Evolutionary conservation across 805 yeast species (phyloP).

Genomic region (Saccharomycopsis fodiens): DNA sequence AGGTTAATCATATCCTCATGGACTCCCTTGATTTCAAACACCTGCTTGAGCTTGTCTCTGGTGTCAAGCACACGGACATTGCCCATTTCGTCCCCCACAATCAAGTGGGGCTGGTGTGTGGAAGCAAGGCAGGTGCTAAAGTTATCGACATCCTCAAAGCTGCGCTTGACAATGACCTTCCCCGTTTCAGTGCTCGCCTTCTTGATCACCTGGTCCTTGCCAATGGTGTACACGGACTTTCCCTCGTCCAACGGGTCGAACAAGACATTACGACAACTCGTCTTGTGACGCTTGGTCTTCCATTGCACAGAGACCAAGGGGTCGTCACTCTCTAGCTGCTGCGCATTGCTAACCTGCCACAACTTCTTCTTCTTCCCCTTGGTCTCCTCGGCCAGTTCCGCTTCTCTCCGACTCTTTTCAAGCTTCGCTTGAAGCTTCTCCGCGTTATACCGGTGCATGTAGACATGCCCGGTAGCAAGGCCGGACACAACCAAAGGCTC

Average conservation of each 20-base stretch:
- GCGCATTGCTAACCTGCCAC: conserved; percentile 30
- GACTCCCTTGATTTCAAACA: conserved; percentile 34
- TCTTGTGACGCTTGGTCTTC: conserved; percentile 88
- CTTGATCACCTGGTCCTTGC: conserved; percentile 74
- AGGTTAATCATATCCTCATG: conserved; percentile 78
- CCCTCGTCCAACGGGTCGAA: conserved; percentile 57
- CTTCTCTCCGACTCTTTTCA: conserved; percentile 24
- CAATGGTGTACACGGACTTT: conserved; percentile 57
- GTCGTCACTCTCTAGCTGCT: conserved; percentile 17
- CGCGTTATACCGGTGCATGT: conserved; percentile 50
- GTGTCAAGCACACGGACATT: conserved; percentile 57
- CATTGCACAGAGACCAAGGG: conserved; percentile 40
- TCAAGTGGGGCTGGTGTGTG: conserved; percentile 34
- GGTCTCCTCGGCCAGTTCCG: conserved; percentile 23
- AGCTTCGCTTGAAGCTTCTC: conserved; percentile 33
- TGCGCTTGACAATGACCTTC: conserved; percentile 53
- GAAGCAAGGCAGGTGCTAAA: conserved; percentile 29
- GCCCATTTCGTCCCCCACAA: conserved; percentile 66
- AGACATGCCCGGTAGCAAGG: conserved; percentile 73
- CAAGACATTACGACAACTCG: conserved; percentile 68
- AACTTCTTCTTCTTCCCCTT: conserved; percentile 34
- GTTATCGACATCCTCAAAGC: conserved; percentile 17
- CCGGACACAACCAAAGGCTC: conserved; percentile 60
- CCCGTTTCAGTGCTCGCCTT: conserved; percentile 68
- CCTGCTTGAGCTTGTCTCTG: conserved; percentile 39